Evolutionary conservation across 202 grass and related monocot species (phyloP), one percentile per base, ranked within the genome.

Genomic region (Schoenoplectus triqueter): DNA sequence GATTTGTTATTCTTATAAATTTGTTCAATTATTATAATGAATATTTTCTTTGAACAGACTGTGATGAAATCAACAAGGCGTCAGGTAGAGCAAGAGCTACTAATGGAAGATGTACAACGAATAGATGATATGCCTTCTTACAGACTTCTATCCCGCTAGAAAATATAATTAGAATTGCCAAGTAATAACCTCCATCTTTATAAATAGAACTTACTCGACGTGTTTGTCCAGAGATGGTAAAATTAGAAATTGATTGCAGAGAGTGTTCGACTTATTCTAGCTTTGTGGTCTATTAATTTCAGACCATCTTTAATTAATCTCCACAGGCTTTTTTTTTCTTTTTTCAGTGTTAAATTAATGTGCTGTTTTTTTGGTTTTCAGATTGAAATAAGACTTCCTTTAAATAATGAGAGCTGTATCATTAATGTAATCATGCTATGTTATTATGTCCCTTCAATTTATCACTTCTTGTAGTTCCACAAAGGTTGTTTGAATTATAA

Each of bases 71-170:
- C 91, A 10, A 98, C 95, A 6, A 74, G 89, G 10, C 85, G 88
- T 22, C 92, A 92, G 72, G 91, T 98, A n/a, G 91, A 93, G 84
- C 87, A 88, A 82, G 95, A 98, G 78, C 81, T 98, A 59, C 81
- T 95, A 73, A 88, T 98, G 41, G 92, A 95, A 85, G 92, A 98
- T 84, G 91, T 95, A 69, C 91, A 88, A 78, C 88, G 84, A 42
- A 88, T 97, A 20, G 95, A 94, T 86, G 89, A 94, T 88, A 93
- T 93, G 92, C 95, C 92, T 1, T 95, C 95, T 3, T 97, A 89
- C 76, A 85, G 88, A 72, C 87, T 93, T 85, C 92, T 97, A 20
- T 44, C 80, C 57, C 88, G 86, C 76, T 97, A 97, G 85, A 17
- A 61, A 18, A 79, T 31, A 62, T 62, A 79, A 45, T 62, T 62